Evolutionary conservation across 1,139 yeast species (phyloP), one percentile per base, ranked within the genome.

Genomic region (Saccharomyces hybrid): DNA sequence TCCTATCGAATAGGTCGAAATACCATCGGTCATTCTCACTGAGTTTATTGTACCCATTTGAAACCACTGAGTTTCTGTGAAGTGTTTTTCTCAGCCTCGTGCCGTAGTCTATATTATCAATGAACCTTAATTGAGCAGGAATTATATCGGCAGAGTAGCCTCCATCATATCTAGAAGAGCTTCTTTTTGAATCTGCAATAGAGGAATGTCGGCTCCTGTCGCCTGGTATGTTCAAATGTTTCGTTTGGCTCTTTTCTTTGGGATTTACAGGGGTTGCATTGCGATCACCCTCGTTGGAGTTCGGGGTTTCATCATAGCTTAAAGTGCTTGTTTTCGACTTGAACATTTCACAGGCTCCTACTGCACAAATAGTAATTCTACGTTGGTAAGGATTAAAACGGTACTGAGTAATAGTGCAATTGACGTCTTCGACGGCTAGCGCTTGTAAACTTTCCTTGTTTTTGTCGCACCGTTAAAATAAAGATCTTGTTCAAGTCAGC

Each of bases 1-100:
- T 67, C 27, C 66, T 65, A 42, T 66, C 67, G 16, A 51, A 47
- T 25, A 41, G 25, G 28, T 25, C 47, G 57, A 58, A 14, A 51
- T 34, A 51, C 51, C 47, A 14, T 46, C 48, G 26, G 44, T 38
- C 44, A 26, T 38, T 38, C 44, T 38, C 25, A 19, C 25, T 38
- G 44, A 38, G 44, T 5, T 19, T 38, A 38, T 19, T 38, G 26
- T 38, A 38, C 9, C 25, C 25, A 3, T 38, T 3, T 11, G 19
- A 19, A 2, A 38, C 26, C 26, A 9, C 25, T 9, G 44, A 38
- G 25, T 38, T 38, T 38, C 44, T 38, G 13, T 19, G 44, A 16
- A 38, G 13, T 16, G 44, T 38, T 19, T 11, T 38, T 11, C 44
- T 38, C 19, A 38, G 26, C 19, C 44, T 38, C 19, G 44, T 23